Evolutionary conservation across 306 rosid genomes (phyloP).

Genomic region (Oxytropis ochrocephala): DNA sequence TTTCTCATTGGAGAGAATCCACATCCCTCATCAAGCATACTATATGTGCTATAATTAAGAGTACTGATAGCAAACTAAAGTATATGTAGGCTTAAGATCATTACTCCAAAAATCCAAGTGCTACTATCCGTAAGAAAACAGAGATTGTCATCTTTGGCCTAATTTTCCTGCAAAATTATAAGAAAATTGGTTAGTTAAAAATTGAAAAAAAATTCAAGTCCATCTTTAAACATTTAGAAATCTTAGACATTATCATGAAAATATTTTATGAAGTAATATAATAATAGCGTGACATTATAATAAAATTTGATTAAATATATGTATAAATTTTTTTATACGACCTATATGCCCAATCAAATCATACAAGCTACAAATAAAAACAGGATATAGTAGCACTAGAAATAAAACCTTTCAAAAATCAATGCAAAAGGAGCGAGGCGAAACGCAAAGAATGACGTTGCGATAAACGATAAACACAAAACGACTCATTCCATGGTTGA

Average conservation of each 20-base stretch:
- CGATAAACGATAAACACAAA: conserved; percentile 65
- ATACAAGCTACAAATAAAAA: neutral
- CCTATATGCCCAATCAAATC: too few relatives aligned
- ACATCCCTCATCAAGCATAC: too few relatives aligned
- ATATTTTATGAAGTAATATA: too few relatives aligned
- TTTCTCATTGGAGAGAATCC: too few relatives aligned
- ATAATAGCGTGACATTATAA: too few relatives aligned
- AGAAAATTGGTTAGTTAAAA: neutral
- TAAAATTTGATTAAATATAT: too few relatives aligned
- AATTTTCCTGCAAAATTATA: conserved; percentile 42
- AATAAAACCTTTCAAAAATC: conserved; percentile 59
- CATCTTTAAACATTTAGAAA: too few relatives aligned
- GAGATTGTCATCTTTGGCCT: conserved; percentile 67
- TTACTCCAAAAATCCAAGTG: conserved; percentile 66
- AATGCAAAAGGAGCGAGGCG: conserved; percentile 60
- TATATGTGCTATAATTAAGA: neutral
- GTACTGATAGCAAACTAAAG: neutral
- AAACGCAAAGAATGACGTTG: conserved; percentile 44
- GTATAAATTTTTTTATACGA: too few relatives aligned
- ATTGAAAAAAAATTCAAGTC: too few relatives aligned
- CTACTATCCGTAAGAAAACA: conserved; percentile 47
- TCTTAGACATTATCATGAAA: too few relatives aligned
- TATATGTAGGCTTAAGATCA: neutral
- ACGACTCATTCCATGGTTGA: conserved; percentile 56
- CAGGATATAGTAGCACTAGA: neutral